These are phyloP conservation scores for Pseudopithomyces maydicus DNA, from an alignment of 2,329 filamentous ascomycete genomes.

Conservation along the genomic window DNA sequence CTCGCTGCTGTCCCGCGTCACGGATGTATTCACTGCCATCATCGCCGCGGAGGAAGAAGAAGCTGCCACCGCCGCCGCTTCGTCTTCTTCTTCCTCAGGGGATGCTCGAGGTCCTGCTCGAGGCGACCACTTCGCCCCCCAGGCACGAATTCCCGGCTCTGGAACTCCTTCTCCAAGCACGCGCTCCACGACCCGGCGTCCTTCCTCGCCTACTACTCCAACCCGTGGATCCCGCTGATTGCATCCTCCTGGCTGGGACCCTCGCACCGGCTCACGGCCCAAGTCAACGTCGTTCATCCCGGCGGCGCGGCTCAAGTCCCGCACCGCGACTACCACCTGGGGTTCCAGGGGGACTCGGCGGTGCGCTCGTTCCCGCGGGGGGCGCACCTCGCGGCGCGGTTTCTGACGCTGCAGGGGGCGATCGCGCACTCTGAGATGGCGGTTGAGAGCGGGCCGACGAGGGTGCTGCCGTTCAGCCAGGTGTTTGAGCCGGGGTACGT, in stretches of 20 bases:
- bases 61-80: slow-evolving; percentile 36
- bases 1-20: slow-evolving; percentile 34
- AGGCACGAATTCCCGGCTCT: slow-evolving; percentile 65
- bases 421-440: slow-evolving; percentile 68
- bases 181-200: slow-evolving; percentile 56
- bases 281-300: slow-evolving; percentile 67
- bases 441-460: slow-evolving; percentile 62
- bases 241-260: slow-evolving; percentile 64
- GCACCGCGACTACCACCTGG: slow-evolving; percentile 69
- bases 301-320: slow-evolving; percentile 62
- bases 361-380: slow-evolving; percentile 55
- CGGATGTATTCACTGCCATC: slow-evolving; percentile 24
- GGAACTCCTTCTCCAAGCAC: slow-evolving; percentile 70
- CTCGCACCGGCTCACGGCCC: slow-evolving; percentile 63
- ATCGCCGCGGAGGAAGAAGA: slow-evolving; percentile 57
- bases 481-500: slow-evolving; percentile 62
- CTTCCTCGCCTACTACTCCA: slow-evolving; percentile 64
- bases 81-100: too few relatives aligned
- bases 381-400: slow-evolving; percentile 60
- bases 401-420: slow-evolving; percentile 66
- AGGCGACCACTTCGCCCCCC: slow-evolving; percentile 67
- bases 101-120: too few relatives aligned
- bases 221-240: slow-evolving; percentile 61
- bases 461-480: slow-evolving; percentile 66
- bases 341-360: slow-evolving; percentile 61